These are phyloP conservation scores for Neurospora sp. DNA, from an alignment of 495 filamentous ascomycete genomes.

Conservation along the genomic window DNA sequence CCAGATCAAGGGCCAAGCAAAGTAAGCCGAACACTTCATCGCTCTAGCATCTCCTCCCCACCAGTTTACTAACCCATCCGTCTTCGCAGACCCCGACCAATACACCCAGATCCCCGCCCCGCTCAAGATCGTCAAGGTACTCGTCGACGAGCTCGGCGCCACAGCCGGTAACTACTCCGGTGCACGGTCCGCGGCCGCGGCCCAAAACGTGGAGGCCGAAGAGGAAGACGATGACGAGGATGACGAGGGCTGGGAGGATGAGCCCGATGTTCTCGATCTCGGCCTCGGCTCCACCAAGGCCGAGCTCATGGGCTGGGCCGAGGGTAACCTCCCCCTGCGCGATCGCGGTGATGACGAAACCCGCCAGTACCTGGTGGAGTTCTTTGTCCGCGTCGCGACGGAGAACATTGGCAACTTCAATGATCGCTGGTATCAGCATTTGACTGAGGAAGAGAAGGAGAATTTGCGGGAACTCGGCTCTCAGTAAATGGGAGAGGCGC, in stretches of 20 bases:
- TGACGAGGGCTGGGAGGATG: slow-evolving; percentile 84
- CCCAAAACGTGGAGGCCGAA: slow-evolving; percentile 27
- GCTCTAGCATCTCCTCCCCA: too few relatives aligned
- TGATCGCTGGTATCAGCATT: slow-evolving; percentile 50
- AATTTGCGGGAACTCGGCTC: slow-evolving; percentile 47
- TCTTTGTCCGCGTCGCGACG: slow-evolving; percentile 61
- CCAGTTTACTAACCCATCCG: slow-evolving; percentile 3
- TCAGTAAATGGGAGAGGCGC: slow-evolving; percentile 6
- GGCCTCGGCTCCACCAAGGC: slow-evolving; percentile 52
- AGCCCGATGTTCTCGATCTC: slow-evolving; percentile 60
- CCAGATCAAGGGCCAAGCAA: slow-evolving; percentile 71
- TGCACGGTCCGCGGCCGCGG: slow-evolving; percentile 41
- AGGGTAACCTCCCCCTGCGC: slow-evolving; percentile 46
- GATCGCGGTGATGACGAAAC: slow-evolving; percentile 91
- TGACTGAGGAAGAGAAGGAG: slow-evolving; percentile 64
- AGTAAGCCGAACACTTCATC: slow-evolving; percentile 31
- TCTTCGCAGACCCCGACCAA: slow-evolving; percentile 60
- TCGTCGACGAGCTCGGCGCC: slow-evolving; percentile 76
- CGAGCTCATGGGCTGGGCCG: slow-evolving; percentile 70
- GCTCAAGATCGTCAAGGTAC: slow-evolving; percentile 91
- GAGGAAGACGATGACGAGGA: slow-evolving; percentile 52
- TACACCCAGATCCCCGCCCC: slow-evolving; percentile 82
- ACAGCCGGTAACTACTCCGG: slow-evolving; percentile 38
- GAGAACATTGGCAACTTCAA: slow-evolving; percentile 63
- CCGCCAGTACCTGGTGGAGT: slow-evolving; percentile 68